Percentiles rank a stretch among this genome's conserved stretches.
These are phyloP conservation scores for Alternaria arbusti DNA, from an alignment of 2,329 filamentous ascomycete genomes.

Conservation along the genomic window DNA sequence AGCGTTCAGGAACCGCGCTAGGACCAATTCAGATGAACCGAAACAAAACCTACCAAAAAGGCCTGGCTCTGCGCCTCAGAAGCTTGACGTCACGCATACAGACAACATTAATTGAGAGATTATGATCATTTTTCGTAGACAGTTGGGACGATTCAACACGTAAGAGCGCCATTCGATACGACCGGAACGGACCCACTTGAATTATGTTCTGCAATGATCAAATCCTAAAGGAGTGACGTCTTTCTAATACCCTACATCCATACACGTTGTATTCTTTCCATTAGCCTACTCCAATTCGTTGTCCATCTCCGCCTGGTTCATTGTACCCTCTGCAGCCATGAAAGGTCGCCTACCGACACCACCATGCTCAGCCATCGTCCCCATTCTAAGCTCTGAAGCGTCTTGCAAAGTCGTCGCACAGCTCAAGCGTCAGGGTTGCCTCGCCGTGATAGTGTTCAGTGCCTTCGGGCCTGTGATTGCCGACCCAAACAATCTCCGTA, in stretches of 20 bases:
- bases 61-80: not conserved
- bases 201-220: not conserved
- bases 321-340: not conserved
- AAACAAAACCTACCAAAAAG: not conserved
- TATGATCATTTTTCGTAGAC: not conserved
- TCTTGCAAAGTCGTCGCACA: constrained; percentile 18
- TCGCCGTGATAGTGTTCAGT: constrained; percentile 19
- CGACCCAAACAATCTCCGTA: constrained; percentile 24
- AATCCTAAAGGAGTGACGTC: not conserved
- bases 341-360: not conserved
- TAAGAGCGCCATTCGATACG: not conserved
- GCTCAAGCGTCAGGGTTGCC: constrained; percentile 21
- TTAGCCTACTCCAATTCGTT: not conserved
- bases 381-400: not conserved
- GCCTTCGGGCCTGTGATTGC: constrained; percentile 15
- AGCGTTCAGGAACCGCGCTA: constrained; percentile 1
- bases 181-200: not conserved
- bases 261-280: not conserved
- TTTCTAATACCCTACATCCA: not conserved
- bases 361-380: not conserved
- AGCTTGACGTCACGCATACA: not conserved
- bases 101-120: not conserved
- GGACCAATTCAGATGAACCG: not conserved
- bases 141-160: not conserved
- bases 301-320: not conserved